Conservation (phyloP, 2,329 filamentous ascomycete species). For the Beauveria sp. region DNA sequence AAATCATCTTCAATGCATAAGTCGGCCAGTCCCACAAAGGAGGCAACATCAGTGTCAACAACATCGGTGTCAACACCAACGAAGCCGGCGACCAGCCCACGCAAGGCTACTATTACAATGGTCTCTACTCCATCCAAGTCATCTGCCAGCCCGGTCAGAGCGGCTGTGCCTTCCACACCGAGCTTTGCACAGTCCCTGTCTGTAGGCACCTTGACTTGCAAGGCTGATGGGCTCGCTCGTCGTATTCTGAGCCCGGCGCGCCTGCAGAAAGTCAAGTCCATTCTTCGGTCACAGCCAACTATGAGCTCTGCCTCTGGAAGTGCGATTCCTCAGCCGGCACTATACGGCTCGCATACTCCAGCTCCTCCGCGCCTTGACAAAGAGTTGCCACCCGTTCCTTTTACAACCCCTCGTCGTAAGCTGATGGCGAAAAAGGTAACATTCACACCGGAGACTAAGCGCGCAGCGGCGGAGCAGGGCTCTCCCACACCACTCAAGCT, state of each 20-base stretch:
- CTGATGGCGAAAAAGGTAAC: conserved; percentile 62
- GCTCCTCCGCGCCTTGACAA: conserved; percentile 40
- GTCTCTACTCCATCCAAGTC: conserved; percentile 5
- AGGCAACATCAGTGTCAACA: conserved; percentile 14
- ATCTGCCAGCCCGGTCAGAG: neutral
- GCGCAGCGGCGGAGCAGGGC: conserved; percentile 34
- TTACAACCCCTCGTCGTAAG: conserved; percentile 62
- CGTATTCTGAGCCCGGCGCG: conserved; percentile 41
- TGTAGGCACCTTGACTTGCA: conserved; percentile 36
- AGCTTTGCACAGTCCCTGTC: conserved; percentile 43
- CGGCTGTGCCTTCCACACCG: neutral
- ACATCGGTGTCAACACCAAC: conserved; percentile 36
- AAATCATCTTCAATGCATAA: conserved; percentile 61
- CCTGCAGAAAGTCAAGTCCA: conserved; percentile 51
- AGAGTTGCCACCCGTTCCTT: conserved; percentile 41
- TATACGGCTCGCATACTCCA: conserved; percentile 38
- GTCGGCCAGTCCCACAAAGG: conserved; percentile 18
- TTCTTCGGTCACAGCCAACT: conserved; percentile 38
- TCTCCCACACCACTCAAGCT: conserved; percentile 52
- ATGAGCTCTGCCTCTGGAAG: conserved; percentile 33
- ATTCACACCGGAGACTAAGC: conserved; percentile 66
- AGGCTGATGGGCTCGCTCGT: conserved; percentile 25
- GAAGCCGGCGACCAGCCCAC: conserved; percentile 28
- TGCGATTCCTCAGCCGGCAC: conserved; percentile 38
- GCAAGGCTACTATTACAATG: neutral